Evolutionary conservation across 2,329 filamentous ascomycete species (phyloP), one percentile per base, ranked within the genome.

Genomic region (Fusarium sp.): DNA sequence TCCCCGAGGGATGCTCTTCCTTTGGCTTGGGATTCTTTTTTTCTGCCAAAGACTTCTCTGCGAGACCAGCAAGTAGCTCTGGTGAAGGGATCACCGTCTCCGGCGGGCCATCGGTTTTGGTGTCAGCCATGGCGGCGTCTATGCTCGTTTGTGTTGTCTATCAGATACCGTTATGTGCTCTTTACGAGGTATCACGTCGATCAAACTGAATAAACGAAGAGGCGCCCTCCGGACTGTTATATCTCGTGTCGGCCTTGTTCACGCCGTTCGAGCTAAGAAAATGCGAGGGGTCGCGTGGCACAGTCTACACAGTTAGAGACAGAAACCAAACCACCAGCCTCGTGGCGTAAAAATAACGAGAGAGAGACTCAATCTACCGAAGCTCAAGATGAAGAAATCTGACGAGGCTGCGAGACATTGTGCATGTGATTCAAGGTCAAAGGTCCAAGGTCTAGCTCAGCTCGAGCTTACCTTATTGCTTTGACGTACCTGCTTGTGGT

Each of bases 1-100:
- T 84, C n/a, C 89, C 89, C 4, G 87, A 88, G 0, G 88, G 88
- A 76, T 91, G 88, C 36, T 63, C 72, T 69, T 57, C 72, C 64
- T 39, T 68, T 55, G 29, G 62, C 8, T 44, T 46, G 15, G 69
- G 59, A 2, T 31, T 55, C 29, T 52, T 35, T 22, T 54, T 17
- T 31, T 69, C 67, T 15, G 65, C 52, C 17, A 68, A 67, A 33
- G 68, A 54, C 46, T 74, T 68, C 38, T 75, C 65, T 20, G 69
- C 61, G 18, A 79, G 45, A 45, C 75, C 78, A 53, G 74, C 68
- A 47, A 69, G 64, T 18, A 79, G 57, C 36, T 80, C 79, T 35
- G 80, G 76, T n/a, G 78, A 75, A 45, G 82, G 77, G 22, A 77
- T 72, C 65, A 46, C 70, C 52, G 61, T 67, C 50, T 78, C 79